Conservation (phyloP, 2,329 filamentous ascomycete genomes). For the Pseudogymnoascus sp. region DNA sequence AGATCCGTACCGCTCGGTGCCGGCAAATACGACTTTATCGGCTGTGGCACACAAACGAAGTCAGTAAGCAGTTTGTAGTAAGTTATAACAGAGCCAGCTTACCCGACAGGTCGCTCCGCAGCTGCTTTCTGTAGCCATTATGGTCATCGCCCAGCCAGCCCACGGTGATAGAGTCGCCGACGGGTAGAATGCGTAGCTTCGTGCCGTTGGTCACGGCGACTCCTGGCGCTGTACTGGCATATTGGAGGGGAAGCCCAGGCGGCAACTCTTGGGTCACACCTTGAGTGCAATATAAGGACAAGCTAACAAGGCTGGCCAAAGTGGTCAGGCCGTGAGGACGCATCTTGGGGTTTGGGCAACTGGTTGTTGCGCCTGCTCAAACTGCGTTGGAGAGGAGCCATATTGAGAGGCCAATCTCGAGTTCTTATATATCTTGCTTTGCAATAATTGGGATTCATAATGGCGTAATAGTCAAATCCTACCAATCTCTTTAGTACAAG, state of each 20-base stretch:
- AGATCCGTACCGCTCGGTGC: constrained; percentile 28
- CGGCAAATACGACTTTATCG: constrained; percentile 29
- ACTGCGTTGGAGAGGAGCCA: neutral
- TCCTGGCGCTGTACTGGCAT: neutral
- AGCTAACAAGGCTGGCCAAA: neutral
- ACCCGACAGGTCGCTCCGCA: constrained; percentile 26
- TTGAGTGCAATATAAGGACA: neutral
- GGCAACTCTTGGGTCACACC: neutral
- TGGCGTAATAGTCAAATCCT: neutral
- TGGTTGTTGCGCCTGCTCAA: neutral
- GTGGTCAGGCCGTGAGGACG: neutral
- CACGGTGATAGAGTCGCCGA: constrained; percentile 35
- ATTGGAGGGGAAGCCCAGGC: neutral
- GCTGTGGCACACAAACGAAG: neutral
- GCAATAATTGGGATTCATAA: neutral
- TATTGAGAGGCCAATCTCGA: neutral
- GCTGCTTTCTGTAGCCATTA: constrained; percentile 36
- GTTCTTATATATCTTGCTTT: neutral
- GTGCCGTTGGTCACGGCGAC: neutral
- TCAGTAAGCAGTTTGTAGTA: neutral
- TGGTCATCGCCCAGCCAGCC: constrained; percentile 30
- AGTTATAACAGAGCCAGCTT: neutral
- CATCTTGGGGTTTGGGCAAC: neutral
- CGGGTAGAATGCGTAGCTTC: constrained; percentile 27
- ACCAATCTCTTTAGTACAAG: neutral